Evolutionary conservation across 176 grass and related monocot species (phyloP).

Genomic region (Ensete glaucum): DNA sequence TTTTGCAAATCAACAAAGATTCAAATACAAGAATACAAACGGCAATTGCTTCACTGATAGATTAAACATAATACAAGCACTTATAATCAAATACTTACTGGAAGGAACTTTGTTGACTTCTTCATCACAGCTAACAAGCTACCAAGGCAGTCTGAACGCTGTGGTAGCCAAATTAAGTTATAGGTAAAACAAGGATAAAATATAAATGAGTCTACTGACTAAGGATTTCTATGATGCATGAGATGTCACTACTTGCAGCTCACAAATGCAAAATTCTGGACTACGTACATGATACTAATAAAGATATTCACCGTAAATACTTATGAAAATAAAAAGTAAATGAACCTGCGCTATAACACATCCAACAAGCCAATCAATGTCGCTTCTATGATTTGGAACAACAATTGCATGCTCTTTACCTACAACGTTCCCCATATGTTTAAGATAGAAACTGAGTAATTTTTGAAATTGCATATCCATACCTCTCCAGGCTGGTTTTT

Average conservation of each 20-base stretch:
- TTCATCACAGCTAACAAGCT: conserved; percentile 90
- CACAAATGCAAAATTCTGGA: not conserved
- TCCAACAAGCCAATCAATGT: conserved; percentile 93
- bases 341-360: conserved; percentile 78
- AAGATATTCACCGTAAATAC: not conserved
- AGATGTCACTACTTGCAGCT: no score
- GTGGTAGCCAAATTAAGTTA: not conserved
- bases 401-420: conserved; percentile 72
- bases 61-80: no score
- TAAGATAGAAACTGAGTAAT: no score
- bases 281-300: no score
- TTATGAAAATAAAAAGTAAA: conserved; percentile 9
- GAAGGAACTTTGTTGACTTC: conserved; percentile 76
- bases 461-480: not conserved
- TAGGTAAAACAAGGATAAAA: not conserved
- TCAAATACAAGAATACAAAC: no score
- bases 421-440: conserved; percentile 16
- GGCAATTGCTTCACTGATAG: no score
- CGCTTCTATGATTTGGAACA: conserved; percentile 69
- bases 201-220: not conserved
- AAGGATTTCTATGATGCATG: no score
- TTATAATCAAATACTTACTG: conserved; percentile 35
- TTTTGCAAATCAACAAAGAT: no score
- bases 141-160: conserved; percentile 89
- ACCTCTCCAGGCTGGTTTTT: no score